Percentiles rank a stretch among this genome's conserved stretches.
Evolutionary conservation across 768 basidiomycete genomes (phyloP).

Genomic region (Arthromyces matolae): DNA sequence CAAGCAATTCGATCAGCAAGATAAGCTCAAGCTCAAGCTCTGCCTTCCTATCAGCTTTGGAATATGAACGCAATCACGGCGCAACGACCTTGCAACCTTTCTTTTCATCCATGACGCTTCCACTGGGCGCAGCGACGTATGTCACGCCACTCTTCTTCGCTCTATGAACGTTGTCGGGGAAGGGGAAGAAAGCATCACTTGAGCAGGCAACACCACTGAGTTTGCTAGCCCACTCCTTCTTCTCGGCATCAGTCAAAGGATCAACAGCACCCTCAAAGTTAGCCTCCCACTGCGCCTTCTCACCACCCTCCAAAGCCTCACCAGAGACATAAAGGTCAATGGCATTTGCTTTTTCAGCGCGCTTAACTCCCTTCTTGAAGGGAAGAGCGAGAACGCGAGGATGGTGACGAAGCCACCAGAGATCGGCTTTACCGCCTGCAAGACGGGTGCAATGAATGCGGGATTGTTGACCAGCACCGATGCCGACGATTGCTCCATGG

Average conservation of each 20-base stretch:
- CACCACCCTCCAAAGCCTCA: slow-evolving; percentile 83
- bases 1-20: not conserved
- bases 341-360: slow-evolving; percentile 97
- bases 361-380: slow-evolving; percentile 96
- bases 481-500: slow-evolving; percentile 88
- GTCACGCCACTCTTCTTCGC: slow-evolving; percentile 87
- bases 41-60: slow-evolving; percentile 44
- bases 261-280: slow-evolving; percentile 73
- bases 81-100: slow-evolving; percentile 61
- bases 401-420: slow-evolving; percentile 99
- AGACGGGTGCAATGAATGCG: slow-evolving; percentile 99
- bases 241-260: slow-evolving; percentile 66
- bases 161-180: slow-evolving; percentile 96
- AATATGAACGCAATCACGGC: slow-evolving; percentile 62
- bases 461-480: slow-evolving; percentile 97
- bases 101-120: slow-evolving; percentile 95
- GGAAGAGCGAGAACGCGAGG: slow-evolving; percentile 87
- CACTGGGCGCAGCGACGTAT: slow-evolving; percentile 88
- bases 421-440: slow-evolving; percentile 95
- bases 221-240: slow-evolving; percentile 65
- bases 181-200: slow-evolving; percentile 99
- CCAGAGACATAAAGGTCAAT: slow-evolving; percentile 95
- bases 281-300: slow-evolving; percentile 87
- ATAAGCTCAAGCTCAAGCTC: not conserved
- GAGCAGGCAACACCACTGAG: slow-evolving; percentile 88